Conservation (phyloP, 345 rosid species). For the Raphanus sativus region DNA sequence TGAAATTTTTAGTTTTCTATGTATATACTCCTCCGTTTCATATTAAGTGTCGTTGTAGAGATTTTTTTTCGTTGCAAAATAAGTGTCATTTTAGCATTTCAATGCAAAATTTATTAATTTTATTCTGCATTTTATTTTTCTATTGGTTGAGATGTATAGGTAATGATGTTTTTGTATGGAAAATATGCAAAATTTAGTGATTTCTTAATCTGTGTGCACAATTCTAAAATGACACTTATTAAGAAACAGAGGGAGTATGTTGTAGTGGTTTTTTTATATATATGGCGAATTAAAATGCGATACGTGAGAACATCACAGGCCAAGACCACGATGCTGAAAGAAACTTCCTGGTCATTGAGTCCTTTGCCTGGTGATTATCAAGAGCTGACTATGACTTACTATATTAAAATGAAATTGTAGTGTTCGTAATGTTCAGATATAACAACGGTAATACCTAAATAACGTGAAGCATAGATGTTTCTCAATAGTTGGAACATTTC, state of each 20-base stretch:
- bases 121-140: too few species aligned
- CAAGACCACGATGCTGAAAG: background rate
- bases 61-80: too few species aligned
- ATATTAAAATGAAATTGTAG: background rate
- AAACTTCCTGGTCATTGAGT: slow-evolving; percentile 19
- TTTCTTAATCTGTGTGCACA: too few species aligned
- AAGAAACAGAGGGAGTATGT: too few species aligned
- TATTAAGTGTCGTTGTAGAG: background rate
- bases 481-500: slow-evolving; percentile 2
- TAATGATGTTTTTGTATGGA: too few species aligned
- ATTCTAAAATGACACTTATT: too few species aligned
- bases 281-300: background rate
- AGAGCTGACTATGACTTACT: slow-evolving; percentile 18
- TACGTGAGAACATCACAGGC: background rate
- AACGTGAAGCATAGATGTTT: background rate
- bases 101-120: too few species aligned
- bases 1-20: background rate
- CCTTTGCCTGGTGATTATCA: slow-evolving; percentile 13
- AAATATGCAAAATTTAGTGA: too few species aligned
- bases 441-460: slow-evolving; percentile 23
- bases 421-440: background rate
- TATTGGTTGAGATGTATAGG: too few species aligned
- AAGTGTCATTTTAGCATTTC: too few species aligned
- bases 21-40: too few species aligned
- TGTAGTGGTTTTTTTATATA: too few species aligned